phyloP scores from a whole-genome alignment of 1,139 yeast genomes.

The Ogataea hybrid region DNA sequence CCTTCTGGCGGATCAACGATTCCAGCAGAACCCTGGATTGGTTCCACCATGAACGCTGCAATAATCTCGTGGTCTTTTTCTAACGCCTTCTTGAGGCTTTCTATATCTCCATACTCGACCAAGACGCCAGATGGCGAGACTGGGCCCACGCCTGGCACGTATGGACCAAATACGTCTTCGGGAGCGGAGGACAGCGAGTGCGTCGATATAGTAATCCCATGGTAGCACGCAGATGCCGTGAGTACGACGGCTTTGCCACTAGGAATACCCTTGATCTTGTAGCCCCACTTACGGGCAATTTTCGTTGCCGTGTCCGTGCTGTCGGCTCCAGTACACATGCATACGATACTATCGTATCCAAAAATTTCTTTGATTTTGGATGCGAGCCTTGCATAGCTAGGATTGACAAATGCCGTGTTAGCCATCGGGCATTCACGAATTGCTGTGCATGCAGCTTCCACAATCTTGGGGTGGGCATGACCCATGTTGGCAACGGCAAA shows the following conservation, averaged over 20 bases:
- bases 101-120: conserved; percentile 24
- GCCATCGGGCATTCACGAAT: conserved; percentile 20
- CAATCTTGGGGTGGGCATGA: conserved; percentile 29
- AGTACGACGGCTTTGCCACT: conserved; percentile 21
- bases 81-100: conserved; percentile 17
- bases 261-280: conserved; percentile 21
- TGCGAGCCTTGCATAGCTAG: conserved; percentile 20
- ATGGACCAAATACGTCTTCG: conserved; percentile 22
- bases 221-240: conserved; percentile 27
- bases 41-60: conserved; percentile 25
- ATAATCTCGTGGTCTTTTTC: conserved; percentile 20
- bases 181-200: conserved; percentile 23
- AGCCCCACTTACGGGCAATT: conserved; percentile 30
- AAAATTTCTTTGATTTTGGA: conserved; percentile 19
- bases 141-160: conserved; percentile 23
- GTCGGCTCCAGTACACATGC: conserved; percentile 29
- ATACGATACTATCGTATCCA: conserved; percentile 23
- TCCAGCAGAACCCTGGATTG: conserved; percentile 25
- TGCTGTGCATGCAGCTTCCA: conserved; percentile 26
- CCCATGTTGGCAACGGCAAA: conserved; percentile 32
- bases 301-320: conserved; percentile 29
- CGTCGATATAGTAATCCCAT: conserved; percentile 28
- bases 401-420: conserved; percentile 23
- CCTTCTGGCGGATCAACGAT: conserved; percentile 19
- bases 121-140: conserved; percentile 18